Base-by-base conservation (phyloP, 352 stramenopile genomes). In the Blastocystis sp. region DNA sequence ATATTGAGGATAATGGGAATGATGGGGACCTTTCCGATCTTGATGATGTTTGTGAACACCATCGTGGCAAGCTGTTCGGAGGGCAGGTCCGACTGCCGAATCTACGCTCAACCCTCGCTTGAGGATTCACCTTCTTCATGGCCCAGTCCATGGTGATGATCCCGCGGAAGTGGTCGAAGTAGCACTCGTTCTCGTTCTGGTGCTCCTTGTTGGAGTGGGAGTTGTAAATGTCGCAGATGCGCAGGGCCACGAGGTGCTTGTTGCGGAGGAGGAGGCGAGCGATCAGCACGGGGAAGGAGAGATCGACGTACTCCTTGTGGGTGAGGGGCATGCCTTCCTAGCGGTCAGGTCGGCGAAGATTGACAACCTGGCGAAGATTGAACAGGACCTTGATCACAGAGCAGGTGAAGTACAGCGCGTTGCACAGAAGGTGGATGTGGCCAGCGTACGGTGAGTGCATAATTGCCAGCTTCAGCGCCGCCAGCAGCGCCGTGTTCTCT, bases 1-100 rank as follows among this genome's bases (percentile, higher is more conserved):
- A 84, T 84, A 28, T 84, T 84, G 74, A 84, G 74, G 48, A 84
- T 84, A 48, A 84, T 84, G 1, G 74, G 74, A 45, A 84, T 84
- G 38, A 84, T 84, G 9, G 74, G 74, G 14, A 84, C 74, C 2
- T 56, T 52, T 23, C 74, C 74, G 21, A 84, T 69, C 17, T 52
- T 40, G 19, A 84, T 62, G 56, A 84, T 84, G 40, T 84, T 84
- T 1, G 74, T 67, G 34, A 84, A 84, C 2, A 84, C 74, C 19
- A 45, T 84, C 11, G 74, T 52, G n/a, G 74, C 74, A 2, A 84
- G 74, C 21, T 62, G 34, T 28, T 84, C 74, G 19, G 74, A 84
- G 40, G 19, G 23, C 38, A 69, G 52, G 17, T 34, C 66, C 7
- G 74, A 84, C 14, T 66, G 45, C 56, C 66, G 74, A 45, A 84